Percentiles rank a stretch among this genome's conserved stretches.
phyloP scores from a whole-genome alignment of 2,329 filamentous ascomycete genomes.

The Venturia asperata region DNA sequence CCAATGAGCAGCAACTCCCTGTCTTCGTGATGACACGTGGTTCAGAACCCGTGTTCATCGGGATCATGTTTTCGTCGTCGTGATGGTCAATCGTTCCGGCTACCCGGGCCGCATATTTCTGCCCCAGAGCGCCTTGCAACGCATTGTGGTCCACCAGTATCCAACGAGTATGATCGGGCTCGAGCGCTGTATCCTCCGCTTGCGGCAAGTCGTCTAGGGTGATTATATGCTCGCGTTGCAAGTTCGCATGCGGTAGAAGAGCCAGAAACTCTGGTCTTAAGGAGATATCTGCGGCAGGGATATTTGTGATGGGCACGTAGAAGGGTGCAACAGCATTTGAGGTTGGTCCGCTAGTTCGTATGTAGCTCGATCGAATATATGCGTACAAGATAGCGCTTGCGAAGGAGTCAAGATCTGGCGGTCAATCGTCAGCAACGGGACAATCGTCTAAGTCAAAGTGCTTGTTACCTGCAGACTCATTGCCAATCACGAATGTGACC shows the following conservation, averaged over 20 bases:
- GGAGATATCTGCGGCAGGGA: constrained; percentile 58
- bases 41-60: constrained; percentile 39
- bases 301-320: constrained; percentile 67
- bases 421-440: constrained; percentile 20
- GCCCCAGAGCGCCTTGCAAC: constrained; percentile 55
- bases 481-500: constrained; percentile 46
- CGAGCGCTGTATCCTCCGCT: constrained; percentile 41
- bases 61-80: constrained; percentile 57
- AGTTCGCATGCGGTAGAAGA: constrained; percentile 54
- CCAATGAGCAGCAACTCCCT: constrained; percentile 67
- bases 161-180: constrained; percentile 56
- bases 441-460: neutral
- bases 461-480: constrained; percentile 43
- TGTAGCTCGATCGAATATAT: constrained; percentile 58
- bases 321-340: constrained; percentile 29
- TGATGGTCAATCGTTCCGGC: constrained; percentile 72
- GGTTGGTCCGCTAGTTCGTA: constrained; percentile 37
- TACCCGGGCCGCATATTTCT: constrained; percentile 47
- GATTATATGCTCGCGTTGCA: constrained; percentile 56
- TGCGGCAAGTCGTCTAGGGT: constrained; percentile 54
- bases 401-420: constrained; percentile 73
- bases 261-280: constrained; percentile 67
- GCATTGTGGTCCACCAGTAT: constrained; percentile 75
- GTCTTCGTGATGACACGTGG: constrained; percentile 57
- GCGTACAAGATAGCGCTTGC: constrained; percentile 67